Percentiles rank a stretch among this genome's conserved stretches.
These are phyloP conservation scores for Aspergillus tubingensis DNA, from an alignment of 2,329 filamentous ascomycete genomes.

Conservation along the genomic window DNA sequence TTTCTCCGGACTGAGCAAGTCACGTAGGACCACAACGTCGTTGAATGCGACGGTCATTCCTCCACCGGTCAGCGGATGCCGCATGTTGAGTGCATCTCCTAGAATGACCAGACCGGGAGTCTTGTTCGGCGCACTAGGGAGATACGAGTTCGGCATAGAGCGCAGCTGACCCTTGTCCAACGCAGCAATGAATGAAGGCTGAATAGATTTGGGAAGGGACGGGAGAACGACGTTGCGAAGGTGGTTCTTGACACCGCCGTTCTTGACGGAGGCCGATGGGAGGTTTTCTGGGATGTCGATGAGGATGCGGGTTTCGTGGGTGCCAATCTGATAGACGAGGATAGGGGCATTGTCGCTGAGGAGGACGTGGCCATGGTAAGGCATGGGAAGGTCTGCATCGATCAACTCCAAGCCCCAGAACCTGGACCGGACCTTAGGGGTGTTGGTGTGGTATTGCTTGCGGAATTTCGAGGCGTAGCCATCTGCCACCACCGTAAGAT, in stretches of 20 bases:
- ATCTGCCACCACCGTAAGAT: constrained; percentile 85
- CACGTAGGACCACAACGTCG: constrained; percentile 77
- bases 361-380: constrained; percentile 81
- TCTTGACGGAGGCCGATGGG: constrained; percentile 69
- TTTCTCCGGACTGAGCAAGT: constrained; percentile 68
- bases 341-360: constrained; percentile 77
- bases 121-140: constrained; percentile 75
- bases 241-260: constrained; percentile 83
- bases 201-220: constrained; percentile 69
- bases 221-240: constrained; percentile 79
- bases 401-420: constrained; percentile 94
- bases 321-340: constrained; percentile 94
- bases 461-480: constrained; percentile 92
- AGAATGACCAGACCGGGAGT: constrained; percentile 75
- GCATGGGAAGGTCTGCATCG: constrained; percentile 75
- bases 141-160: constrained; percentile 94
- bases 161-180: constrained; percentile 77
- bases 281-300: constrained; percentile 82
- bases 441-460: constrained; percentile 69
- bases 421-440: constrained; percentile 74
- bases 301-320: constrained; percentile 86
- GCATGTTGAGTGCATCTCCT: constrained; percentile 98
- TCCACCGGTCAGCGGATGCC: constrained; percentile 94
- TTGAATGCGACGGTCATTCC: constrained; percentile 98
- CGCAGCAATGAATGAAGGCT: constrained; percentile 72